phyloP scores from a whole-genome alignment of 2,329 filamentous ascomycete genomes.

The Fusarium subtropicale region DNA sequence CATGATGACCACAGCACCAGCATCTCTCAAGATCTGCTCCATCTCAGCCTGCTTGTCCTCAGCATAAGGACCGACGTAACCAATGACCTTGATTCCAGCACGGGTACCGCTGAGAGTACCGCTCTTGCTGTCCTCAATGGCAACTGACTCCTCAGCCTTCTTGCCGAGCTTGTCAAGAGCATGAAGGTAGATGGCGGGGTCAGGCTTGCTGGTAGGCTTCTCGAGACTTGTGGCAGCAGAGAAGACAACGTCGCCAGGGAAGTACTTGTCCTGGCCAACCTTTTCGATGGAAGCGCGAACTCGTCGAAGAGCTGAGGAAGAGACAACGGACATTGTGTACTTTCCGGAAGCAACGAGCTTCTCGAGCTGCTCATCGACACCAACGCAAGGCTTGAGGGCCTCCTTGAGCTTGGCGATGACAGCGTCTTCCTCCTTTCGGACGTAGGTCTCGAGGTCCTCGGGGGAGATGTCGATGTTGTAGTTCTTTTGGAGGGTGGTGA shows the following conservation, averaged over 20 bases:
- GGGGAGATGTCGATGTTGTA: slow-evolving; percentile 76
- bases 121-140: slow-evolving; percentile 90
- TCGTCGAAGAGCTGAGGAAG: slow-evolving; percentile 80
- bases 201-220: slow-evolving; percentile 88
- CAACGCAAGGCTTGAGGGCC: slow-evolving; percentile 74
- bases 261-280: slow-evolving; percentile 83
- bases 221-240: slow-evolving; percentile 83
- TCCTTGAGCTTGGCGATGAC: slow-evolving; percentile 84
- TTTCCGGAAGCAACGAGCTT: slow-evolving; percentile 69
- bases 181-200: slow-evolving; percentile 87
- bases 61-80: slow-evolving; percentile 84
- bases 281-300: slow-evolving; percentile 83
- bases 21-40: slow-evolving; percentile 68
- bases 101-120: slow-evolving; percentile 79
- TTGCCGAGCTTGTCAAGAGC: slow-evolving; percentile 80
- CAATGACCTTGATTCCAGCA: slow-evolving; percentile 83
- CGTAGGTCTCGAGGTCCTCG: slow-evolving; percentile 79
- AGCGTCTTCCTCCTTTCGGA: slow-evolving; percentile 80
- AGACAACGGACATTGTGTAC: slow-evolving; percentile 84
- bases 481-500: slow-evolving; percentile 78
- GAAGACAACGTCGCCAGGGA: slow-evolving; percentile 79
- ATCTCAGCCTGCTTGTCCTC: slow-evolving; percentile 72
- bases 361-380: slow-evolving; percentile 75
- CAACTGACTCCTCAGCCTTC: slow-evolving; percentile 76
- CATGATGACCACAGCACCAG: slow-evolving; percentile 73